Base-by-base conservation (phyloP, 257 asterid species). In the Striga asiatica region DNA sequence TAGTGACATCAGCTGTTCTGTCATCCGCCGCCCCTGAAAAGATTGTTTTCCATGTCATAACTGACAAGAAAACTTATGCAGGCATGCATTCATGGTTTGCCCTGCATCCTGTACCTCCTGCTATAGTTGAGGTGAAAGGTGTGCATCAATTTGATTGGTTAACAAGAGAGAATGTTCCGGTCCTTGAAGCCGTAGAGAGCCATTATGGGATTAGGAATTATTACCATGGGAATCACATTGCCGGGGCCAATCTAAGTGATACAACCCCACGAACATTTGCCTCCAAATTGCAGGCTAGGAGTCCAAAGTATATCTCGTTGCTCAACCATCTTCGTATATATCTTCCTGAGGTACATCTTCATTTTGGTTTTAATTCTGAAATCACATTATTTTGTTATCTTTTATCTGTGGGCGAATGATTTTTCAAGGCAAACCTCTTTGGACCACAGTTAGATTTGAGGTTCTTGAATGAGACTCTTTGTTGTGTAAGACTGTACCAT, bases 31-130 rank as follows among this genome's bases (percentile, higher is more conserved):
- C 68, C 39, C 95, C 98, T 23, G 76, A 65, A 49, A 84, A 77
- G 77, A 74, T 84, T 67, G 95, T 87, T 77, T 91, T 91, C 82
- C 98, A 91, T 71, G 89, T 91, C 76, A 80, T 91, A 42, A 91
- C 98, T n/a, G 96, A 91, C 81, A 87, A 88, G 82, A 91, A 91
- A 84, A 87, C 98, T 60, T 87, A 87, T 73, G 95, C 98, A 54
- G 98, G 95, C 73, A 91, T 91, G 98, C 98, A 87, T 66, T 84
- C 98, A 21, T 91, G 98, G 98, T 87, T 91, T 72, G 97, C 98
- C 21, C 56, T 91, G 65, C 81, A 87, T 73, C 82, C 98, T 14
- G 56, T 79, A 35, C 66, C 82, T 69, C 97, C 97, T 38, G 97
- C 97, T 58, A 78, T 82, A 52, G 74, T 91, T 70, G 98, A 91